Evolutionary conservation across 1,284 basidiomycete genomes (phyloP), one percentile per base, ranked within the genome.

Genomic region (Sporisorium iseilematis-ciliati): DNA sequence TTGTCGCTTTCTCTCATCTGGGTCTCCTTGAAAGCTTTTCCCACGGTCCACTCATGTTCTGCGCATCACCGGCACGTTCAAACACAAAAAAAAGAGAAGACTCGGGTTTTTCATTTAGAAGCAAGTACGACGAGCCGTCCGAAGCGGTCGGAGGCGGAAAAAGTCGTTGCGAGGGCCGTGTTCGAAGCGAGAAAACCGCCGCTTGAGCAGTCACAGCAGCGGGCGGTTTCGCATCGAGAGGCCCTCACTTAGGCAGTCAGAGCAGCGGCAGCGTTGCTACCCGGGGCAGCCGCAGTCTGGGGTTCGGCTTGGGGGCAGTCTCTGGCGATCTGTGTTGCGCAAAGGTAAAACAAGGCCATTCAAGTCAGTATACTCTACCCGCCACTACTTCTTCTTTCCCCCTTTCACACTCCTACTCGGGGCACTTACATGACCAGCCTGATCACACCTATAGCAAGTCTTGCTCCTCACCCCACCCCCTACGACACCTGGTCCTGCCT

Each of bases 351-450:
- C 5, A 31, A 3, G 0, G 33, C 41, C 4, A 42, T 41, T 41
- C 18, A 35, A 38, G 45, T 49, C 26, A 26, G 56, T n/a, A 16
- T 29, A 5, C 29, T 5, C 29, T 29, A 29, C 8, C 8, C 29
- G 5, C 29, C 29, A 4, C 42, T 1, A 20, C 7, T 42, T 42
- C 2, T 18, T 42, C 21, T n/a, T n/a, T 16, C 35, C 35, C 3
- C 35, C 31, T 6, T 33, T 33, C 31, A 10, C 16, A 1, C 14
- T 16, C 14, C 1, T 12, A 41, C 7, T 16, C n/a, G 20, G 20
- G 11, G 20, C 26, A 65, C 62, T 62, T 55, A 75, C 55, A 63
- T 78, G 76, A 33, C 76, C 76, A 7, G 50, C 29, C 45, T 67
- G 25, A 26, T 61, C 48, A 45, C 75, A 77, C 25, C 38, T 46